Percentiles rank a stretch among this genome's conserved stretches.
phyloP scores from a whole-genome alignment of 768 basidiomycete genomes.

The Asterophora lycoperdoides region DNA sequence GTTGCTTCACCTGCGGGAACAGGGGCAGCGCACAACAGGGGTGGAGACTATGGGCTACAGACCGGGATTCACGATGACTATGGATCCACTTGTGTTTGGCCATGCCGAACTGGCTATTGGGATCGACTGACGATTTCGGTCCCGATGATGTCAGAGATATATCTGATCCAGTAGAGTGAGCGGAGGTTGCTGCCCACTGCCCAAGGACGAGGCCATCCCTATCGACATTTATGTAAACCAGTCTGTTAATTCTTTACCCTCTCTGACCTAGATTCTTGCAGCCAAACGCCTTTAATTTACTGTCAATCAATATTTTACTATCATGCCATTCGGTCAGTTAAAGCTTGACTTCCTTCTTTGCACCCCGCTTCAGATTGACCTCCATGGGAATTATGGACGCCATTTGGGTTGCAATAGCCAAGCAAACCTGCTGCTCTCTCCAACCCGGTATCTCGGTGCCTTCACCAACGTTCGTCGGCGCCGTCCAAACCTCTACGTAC shows the following conservation, averaged over 20 bases:
- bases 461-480: constrained; percentile 51
- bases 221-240: too few relatives aligned
- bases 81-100: constrained; percentile 3
- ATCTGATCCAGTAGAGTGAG: too few relatives aligned
- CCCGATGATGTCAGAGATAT: too few relatives aligned
- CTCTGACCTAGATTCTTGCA: too few relatives aligned
- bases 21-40: not conserved
- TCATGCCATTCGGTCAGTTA: constrained; percentile 1
- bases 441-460: constrained; percentile 41
- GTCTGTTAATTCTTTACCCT: too few relatives aligned
- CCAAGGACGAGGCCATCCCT: too few relatives aligned
- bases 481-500: constrained; percentile 63
- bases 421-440: constrained; percentile 61
- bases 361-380: constrained; percentile 32
- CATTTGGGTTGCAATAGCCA: constrained; percentile 62
- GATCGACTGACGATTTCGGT: not conserved
- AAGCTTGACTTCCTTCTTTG: constrained; percentile 19
- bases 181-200: too few relatives aligned
- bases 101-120: not conserved
- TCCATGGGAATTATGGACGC: constrained; percentile 43
- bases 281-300: too few relatives aligned
- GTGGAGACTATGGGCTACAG: not conserved
- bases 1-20: constrained; percentile 4
- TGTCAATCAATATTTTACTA: too few relatives aligned
- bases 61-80: not conserved